phyloP scores from a whole-genome alignment of 2,329 filamentous ascomycete species.

The Hypoxylon sp. region DNA sequence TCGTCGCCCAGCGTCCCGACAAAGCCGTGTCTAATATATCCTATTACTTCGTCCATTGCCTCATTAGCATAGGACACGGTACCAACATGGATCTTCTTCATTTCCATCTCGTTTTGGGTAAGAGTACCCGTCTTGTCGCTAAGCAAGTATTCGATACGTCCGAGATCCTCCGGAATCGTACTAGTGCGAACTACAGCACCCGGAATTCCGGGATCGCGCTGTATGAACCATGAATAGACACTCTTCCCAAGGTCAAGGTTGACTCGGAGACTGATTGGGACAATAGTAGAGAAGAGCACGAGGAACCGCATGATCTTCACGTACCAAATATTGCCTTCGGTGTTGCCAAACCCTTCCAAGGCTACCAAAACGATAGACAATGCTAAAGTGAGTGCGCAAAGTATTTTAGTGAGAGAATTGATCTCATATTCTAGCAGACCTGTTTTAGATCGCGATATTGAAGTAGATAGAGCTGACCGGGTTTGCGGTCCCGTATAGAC shows the following conservation, averaged over 20 bases:
- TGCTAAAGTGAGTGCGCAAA: constrained; percentile 88
- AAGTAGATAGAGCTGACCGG: constrained; percentile 91
- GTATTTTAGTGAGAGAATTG: constrained; percentile 95
- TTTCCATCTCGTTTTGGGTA: constrained; percentile 98
- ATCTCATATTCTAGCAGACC: constrained; percentile 96
- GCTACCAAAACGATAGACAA: constrained; percentile 91
- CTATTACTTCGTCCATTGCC: constrained; percentile 95
- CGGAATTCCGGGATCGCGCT: constrained; percentile 89
- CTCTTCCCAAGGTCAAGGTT: constrained; percentile 98
- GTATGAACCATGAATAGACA: constrained; percentile 95
- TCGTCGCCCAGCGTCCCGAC: constrained; percentile 61
- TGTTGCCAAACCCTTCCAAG: constrained; percentile 82
- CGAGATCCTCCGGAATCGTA: constrained; percentile 96
- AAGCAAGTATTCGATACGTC: constrained; percentile 93
- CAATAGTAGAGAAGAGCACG: constrained; percentile 98
- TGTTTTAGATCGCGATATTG: constrained; percentile 91
- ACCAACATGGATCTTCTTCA: constrained; percentile 98
- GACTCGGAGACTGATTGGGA: constrained; percentile 95
- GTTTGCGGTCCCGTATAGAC: constrained; percentile 97
- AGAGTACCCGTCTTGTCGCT: constrained; percentile 99
- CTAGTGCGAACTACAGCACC: constrained; percentile 95
- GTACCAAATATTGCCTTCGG: constrained; percentile 83
- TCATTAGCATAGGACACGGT: constrained; percentile 99
- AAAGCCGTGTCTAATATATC: constrained; percentile 90
- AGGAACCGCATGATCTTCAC: constrained; percentile 98